Base-by-base conservation (phyloP, 371 early-diverging fungal species). In the Coemansia sp. region DNA sequence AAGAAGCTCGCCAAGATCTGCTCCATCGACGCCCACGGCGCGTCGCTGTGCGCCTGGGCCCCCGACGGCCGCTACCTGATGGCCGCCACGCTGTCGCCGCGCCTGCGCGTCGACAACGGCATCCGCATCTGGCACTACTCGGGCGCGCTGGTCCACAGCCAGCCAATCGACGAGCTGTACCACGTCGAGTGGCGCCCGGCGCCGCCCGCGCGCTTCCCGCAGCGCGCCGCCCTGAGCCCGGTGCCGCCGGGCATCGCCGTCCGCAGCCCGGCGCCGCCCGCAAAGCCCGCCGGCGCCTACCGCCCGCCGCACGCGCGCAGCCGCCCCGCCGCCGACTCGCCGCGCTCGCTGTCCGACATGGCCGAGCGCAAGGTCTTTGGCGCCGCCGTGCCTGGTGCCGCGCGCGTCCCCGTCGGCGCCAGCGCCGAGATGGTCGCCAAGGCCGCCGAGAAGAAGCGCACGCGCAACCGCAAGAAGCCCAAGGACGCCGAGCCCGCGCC, bases 41-140 rank as follows among this genome's bases (percentile, higher is more conserved):
- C 96, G 4, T 86, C 92, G 35, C 81, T 82, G 55, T 92, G 91
- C 69, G 89, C 90, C 68, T 98, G 97, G 97, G 84, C 86, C 33
- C 96, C 97, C 14, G 91, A 94, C 79, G 95, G 97, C 66, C 83
- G 92, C 20, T 89, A 89, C 76, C 78, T 98, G 60, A 81, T 98
- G 82, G 93, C 95, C 16, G 91, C 97, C 33, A 97, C 92, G 2
- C 80, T 95, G 48, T 92, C 94, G 56, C 92, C 92, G 52, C 88
- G 97, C 55, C 83, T 98, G 65, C 92, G 97, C 72, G 98, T 98
- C 12, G 98, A 98, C 79, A 98, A 98, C 69, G 95, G 97, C 4
- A 90, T 93, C 78, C 91, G 90, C 61, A 82, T 98, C 69, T 95
- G 95, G 94, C 95, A 98, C 76, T 92, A 92, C 71, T 84, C 89